Evolutionary conservation across 1,139 yeast genomes (phyloP).

Genomic region (Blastobotrys malaysiensis): DNA sequence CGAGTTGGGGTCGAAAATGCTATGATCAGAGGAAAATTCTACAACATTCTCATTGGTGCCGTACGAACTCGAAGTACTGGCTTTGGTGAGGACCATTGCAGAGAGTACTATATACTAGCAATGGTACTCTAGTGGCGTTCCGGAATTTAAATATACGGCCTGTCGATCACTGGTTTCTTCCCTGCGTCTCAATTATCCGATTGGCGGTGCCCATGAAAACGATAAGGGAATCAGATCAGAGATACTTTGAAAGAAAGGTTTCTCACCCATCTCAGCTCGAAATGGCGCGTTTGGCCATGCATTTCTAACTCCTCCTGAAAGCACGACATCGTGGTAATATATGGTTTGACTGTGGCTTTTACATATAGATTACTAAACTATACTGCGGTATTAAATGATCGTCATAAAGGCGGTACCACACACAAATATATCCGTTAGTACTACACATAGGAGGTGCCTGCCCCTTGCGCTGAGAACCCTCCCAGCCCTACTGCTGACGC

Average conservation of each 20-base stretch:
- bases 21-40: not conserved
- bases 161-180: not conserved
- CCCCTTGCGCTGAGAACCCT: too few species aligned
- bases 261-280: too few species aligned
- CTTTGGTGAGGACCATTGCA: not conserved
- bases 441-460: too few species aligned
- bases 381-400: not conserved
- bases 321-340: not conserved
- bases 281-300: too few species aligned
- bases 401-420: not conserved
- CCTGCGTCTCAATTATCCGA: not conserved
- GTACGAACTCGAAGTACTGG: not conserved
- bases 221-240: not conserved
- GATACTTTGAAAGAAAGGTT: not conserved
- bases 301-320: not conserved
- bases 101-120: not conserved
- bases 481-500: too few species aligned
- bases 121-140: not conserved
- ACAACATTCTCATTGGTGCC: not conserved
- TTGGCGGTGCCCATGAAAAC: not conserved
- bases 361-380: too few species aligned
- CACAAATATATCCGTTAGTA: too few species aligned
- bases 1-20: slow-evolving; percentile 31
- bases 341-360: not conserved
- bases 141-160: not conserved